Evolutionary conservation across 306 rosid genomes (phyloP).

Genomic region (Begonia fuchsioides): DNA sequence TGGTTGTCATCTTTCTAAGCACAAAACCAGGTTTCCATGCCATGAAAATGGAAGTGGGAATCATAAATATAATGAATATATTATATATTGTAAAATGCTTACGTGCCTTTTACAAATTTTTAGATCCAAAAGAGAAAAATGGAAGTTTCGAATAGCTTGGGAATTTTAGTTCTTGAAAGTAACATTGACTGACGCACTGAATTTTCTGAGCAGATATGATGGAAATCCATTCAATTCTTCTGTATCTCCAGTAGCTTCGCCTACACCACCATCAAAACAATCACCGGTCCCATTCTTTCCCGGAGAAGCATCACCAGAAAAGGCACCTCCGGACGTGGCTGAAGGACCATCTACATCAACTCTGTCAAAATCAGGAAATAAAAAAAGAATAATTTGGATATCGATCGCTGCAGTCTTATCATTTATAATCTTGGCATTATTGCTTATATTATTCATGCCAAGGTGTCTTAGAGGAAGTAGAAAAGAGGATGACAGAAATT

Average conservation of each 20-base stretch:
- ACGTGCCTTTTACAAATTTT: too few species aligned
- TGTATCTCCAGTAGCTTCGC: conserved; percentile 32
- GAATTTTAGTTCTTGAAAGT: too few species aligned
- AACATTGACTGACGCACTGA: too few species aligned
- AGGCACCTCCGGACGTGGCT: conserved; percentile 36
- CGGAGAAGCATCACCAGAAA: conserved; percentile 29
- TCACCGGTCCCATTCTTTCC: conserved; percentile 25
- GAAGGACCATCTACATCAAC: conserved; percentile 43
- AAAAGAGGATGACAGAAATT: conserved; percentile 25
- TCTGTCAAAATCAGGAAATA: conserved; percentile 39
- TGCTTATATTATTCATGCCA: conserved; percentile 44
- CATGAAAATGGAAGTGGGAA: too few species aligned
- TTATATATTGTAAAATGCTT: too few species aligned
- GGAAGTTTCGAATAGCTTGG: too few species aligned
- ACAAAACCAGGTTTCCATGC: too few species aligned
- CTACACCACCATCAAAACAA: conserved; percentile 28
- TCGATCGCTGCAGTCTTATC: conserved; percentile 40
- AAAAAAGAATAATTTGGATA: conserved; percentile 58
- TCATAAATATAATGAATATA: too few species aligned
- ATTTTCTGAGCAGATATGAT: conserved; percentile 38
- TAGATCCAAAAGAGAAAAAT: too few species aligned
- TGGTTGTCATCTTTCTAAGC: too few species aligned
- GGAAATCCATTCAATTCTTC: conserved; percentile 70
- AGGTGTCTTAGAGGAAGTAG: conserved; percentile 25
- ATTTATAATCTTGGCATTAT: conserved; percentile 38